Evolutionary conservation across 1,284 basidiomycete genomes (phyloP).

Genomic region (Vanrija sp.): DNA sequence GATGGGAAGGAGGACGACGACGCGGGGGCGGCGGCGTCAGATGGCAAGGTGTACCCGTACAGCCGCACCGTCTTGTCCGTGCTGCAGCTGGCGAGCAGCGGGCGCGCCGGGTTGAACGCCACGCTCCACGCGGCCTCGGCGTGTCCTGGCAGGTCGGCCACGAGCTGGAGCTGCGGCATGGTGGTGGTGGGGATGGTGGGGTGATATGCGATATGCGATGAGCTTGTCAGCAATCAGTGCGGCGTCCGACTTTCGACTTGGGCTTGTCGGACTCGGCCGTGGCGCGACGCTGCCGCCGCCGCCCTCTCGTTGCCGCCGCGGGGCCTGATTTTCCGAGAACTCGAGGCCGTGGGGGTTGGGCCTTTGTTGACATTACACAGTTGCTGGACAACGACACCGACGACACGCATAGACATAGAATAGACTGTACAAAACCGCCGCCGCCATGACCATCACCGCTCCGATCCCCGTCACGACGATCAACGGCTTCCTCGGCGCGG

Average conservation of each 20-base stretch:
- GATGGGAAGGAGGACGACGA: conserved; percentile 21
- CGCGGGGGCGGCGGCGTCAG: conserved; percentile 6
- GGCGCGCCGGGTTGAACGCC: conserved; percentile 83
- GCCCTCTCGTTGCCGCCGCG: no score
- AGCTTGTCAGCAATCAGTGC: no score
- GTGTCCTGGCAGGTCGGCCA: conserved; percentile 58
- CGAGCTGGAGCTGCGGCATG: conserved; percentile 40
- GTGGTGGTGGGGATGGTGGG: not conserved
- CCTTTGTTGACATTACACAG: no score
- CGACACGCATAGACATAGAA: no score
- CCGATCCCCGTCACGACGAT: conserved; percentile 76
- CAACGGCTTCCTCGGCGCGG: conserved; percentile 62
- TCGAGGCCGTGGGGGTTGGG: no score
- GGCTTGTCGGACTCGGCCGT: no score
- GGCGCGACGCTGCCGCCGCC: no score
- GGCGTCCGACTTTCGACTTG: no score
- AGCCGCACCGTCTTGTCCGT: conserved; percentile 88
- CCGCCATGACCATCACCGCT: not conserved
- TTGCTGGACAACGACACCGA: no score
- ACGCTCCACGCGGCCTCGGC: conserved; percentile 82
- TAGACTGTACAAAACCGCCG: not conserved
- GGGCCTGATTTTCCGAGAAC: no score
- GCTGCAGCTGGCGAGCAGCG: conserved; percentile 86
- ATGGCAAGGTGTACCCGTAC: conserved; percentile 61
- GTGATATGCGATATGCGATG: no score